Evolutionary conservation across 2,329 filamentous ascomycete genomes (phyloP).

Genomic region (Colletotrichum sidae): DNA sequence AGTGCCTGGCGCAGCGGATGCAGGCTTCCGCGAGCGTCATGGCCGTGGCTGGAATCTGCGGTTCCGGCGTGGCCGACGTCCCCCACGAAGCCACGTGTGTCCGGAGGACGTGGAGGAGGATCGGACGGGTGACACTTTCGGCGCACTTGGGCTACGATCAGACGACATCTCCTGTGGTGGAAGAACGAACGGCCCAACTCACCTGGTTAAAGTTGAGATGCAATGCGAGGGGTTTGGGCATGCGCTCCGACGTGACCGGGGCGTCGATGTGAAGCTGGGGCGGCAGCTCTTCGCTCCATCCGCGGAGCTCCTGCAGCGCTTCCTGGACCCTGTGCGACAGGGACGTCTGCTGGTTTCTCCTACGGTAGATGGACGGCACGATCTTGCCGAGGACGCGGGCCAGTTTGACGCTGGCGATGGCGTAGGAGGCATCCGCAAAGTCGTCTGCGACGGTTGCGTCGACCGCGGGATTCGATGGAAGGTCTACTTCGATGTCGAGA

Average conservation of each 20-base stretch:
- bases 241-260: conserved; percentile 32
- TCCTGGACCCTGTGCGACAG: conserved; percentile 48
- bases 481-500: conserved; percentile 58
- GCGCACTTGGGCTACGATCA: conserved; percentile 41
- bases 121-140: conserved; percentile 48
- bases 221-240: conserved; percentile 45
- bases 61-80: conserved; percentile 35
- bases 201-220: conserved; percentile 48
- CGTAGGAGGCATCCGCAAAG: conserved; percentile 47
- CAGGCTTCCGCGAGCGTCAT: conserved; percentile 56
- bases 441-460: conserved; percentile 42
- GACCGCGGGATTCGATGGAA: conserved; percentile 51
- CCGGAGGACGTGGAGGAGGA: conserved; percentile 48
- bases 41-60: conserved; percentile 46
- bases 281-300: conserved; percentile 47
- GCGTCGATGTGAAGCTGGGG: conserved; percentile 45
- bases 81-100: conserved; percentile 43
- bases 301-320: conserved; percentile 44
- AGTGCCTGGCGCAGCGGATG: conserved; percentile 57
- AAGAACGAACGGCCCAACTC: neutral
- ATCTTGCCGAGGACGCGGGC: conserved; percentile 47
- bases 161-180: fast-evolving
- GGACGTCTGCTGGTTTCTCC: conserved; percentile 43
- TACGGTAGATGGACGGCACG: conserved; percentile 47
- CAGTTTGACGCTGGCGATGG: conserved; percentile 51